Evolutionary conservation across 768 basidiomycete genomes (phyloP).

Genomic region (Suillus cothurnatus): DNA sequence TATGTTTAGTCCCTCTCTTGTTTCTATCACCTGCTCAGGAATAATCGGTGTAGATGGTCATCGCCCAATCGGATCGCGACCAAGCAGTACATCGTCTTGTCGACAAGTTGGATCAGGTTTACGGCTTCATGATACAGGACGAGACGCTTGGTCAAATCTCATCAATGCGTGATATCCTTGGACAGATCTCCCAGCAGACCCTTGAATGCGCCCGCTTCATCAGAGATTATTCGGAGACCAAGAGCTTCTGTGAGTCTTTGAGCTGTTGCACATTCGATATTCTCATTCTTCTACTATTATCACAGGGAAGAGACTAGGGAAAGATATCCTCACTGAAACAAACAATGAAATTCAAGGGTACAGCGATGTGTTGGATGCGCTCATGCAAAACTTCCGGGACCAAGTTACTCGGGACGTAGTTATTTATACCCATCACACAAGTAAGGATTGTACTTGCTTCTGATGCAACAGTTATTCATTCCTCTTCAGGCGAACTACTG

Average conservation of each 20-base stretch:
- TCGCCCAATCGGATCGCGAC: conserved; percentile 6
- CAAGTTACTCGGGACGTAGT: neutral
- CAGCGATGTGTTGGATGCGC: neutral
- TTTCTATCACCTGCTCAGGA: too few species aligned
- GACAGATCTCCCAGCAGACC: conserved; percentile 6
- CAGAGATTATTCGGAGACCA: conserved; percentile 8
- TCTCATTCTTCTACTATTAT: neutral
- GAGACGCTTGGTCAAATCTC: neutral
- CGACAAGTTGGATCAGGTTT: neutral
- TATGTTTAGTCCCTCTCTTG: neutral
- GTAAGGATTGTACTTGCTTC: neutral
- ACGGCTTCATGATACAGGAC: conserved; percentile 6
- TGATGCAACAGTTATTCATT: neutral
- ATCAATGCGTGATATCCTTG: neutral
- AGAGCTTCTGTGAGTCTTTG: conserved; percentile 8
- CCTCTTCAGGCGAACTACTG: neutral
- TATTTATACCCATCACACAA: neutral
- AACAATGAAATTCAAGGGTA: neutral
- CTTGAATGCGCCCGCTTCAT: conserved; percentile 12
- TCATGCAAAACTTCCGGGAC: conserved; percentile 3
- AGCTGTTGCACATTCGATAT: too few species aligned
- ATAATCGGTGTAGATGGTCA: neutral
- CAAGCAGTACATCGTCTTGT: conserved; percentile 2
- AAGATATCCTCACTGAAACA: neutral
- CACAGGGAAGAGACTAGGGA: neutral